A percentile compares a stretch with the other conserved stretches of the same genome.
phyloP scores from a whole-genome alignment of 352 stramenopile species.

The Phytopythium sindhum region DNA sequence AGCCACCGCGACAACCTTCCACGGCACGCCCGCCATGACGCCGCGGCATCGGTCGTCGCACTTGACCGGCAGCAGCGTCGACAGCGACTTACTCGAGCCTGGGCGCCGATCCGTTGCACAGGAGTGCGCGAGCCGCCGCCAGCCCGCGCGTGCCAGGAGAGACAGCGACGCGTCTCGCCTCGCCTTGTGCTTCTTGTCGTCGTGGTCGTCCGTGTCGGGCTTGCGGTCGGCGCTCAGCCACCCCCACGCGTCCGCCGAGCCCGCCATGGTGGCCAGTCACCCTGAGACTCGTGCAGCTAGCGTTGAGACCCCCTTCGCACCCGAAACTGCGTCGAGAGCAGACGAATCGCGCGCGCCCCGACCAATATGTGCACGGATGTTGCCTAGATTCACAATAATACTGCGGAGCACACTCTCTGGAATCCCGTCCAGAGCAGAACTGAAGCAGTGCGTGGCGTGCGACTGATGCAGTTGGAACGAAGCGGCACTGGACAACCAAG shows the following conservation, averaged over 20 bases:
- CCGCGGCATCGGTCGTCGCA: neutral
- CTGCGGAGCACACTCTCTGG: no score
- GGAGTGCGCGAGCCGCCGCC: neutral
- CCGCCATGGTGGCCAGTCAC: neutral
- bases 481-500: conserved; percentile 1
- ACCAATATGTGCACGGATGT: no score
- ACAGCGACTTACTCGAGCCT: neutral
- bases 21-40: conserved; percentile 4
- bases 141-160: conserved; percentile 1
- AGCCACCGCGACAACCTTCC: conserved; percentile 17
- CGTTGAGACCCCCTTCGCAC: neutral
- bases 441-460: neutral
- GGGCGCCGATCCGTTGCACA: neutral
- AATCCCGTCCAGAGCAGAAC: neutral
- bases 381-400: no score
- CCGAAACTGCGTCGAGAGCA: neutral
- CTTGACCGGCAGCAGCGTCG: neutral
- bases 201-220: conserved; percentile 15
- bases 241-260: conserved; percentile 3
- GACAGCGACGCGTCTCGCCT: conserved; percentile 7
- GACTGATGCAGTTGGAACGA: conserved; percentile 3
- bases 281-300: no score
- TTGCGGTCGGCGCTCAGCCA: neutral
- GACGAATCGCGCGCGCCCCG: neutral
- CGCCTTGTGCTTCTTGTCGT: conserved; percentile 28